These are phyloP conservation scores for Aspergillus sp. DNA, from an alignment of 2,329 filamentous ascomycete species.

Conservation along the genomic window DNA sequence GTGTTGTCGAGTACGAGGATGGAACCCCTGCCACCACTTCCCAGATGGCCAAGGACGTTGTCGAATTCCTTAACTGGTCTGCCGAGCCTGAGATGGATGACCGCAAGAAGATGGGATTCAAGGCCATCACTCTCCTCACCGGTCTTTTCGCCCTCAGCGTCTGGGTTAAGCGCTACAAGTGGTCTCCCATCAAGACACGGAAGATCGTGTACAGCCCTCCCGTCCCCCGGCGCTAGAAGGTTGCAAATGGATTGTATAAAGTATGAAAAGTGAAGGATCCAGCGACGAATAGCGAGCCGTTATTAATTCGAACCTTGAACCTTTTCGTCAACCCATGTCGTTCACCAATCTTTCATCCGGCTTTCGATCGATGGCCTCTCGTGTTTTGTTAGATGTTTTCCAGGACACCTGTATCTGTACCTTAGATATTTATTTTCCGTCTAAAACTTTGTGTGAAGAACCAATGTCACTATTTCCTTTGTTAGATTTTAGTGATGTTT, in stretches of 20 bases:
- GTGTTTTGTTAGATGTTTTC: slow-evolving; percentile 41
- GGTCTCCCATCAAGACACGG: slow-evolving; percentile 91
- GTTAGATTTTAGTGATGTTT: slow-evolving; percentile 2
- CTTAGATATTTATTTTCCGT: slow-evolving; percentile 42
- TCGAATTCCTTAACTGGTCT: slow-evolving; percentile 98
- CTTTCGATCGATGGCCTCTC: slow-evolving; percentile 30
- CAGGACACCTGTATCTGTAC: slow-evolving; percentile 44
- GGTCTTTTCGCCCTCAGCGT: slow-evolving; percentile 83
- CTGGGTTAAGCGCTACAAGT: slow-evolving; percentile 99
- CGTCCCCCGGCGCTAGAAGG: slow-evolving; percentile 36
- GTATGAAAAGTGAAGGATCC: slow-evolving; percentile 30
- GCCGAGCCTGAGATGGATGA: slow-evolving; percentile 99
- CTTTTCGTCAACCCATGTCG: slow-evolving; percentile 23
- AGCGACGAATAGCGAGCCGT: slow-evolving; percentile 24
- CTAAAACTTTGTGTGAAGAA: slow-evolving; percentile 40
- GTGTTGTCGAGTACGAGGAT: slow-evolving; percentile 96
- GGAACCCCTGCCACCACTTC: slow-evolving; percentile 90
- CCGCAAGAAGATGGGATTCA: slow-evolving; percentile 99
- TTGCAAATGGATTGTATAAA: slow-evolving; percentile 29
- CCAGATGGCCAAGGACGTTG: slow-evolving; percentile 99
- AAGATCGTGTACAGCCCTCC: slow-evolving; percentile 89
- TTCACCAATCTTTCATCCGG: slow-evolving; percentile 25
- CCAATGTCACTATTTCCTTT: slow-evolving; percentile 41
- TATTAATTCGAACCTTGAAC: slow-evolving; percentile 28
- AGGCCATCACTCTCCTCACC: slow-evolving; percentile 79